These are phyloP conservation scores for Ascochyta koolunga DNA, from an alignment of 2,329 filamentous ascomycete genomes.

Conservation along the genomic window DNA sequence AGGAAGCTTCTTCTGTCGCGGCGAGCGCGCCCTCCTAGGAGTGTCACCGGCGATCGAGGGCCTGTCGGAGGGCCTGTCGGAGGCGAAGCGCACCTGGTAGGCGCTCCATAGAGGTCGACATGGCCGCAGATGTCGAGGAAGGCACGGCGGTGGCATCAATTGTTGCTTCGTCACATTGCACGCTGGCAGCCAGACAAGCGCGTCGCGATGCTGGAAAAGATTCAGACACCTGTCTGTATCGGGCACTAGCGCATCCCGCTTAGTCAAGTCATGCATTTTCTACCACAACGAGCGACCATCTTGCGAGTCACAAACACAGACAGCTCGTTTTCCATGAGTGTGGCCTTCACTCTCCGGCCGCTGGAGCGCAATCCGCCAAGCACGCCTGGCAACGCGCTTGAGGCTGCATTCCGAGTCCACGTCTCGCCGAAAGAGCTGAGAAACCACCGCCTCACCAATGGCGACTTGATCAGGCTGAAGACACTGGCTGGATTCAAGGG, in stretches of 20 bases:
- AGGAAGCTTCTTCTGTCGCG: neutral
- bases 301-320: constrained; percentile 1
- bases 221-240: constrained; percentile 19
- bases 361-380: constrained; percentile 54
- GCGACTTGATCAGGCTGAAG: constrained; percentile 63
- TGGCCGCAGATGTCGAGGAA: constrained; percentile 51
- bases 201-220: constrained; percentile 21
- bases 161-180: constrained; percentile 44
- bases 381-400: constrained; percentile 55
- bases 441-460: constrained; percentile 61
- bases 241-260: constrained; percentile 19
- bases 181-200: constrained; percentile 17
- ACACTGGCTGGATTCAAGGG: constrained; percentile 53
- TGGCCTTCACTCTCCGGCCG: constrained; percentile 61
- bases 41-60: constrained; percentile 18
- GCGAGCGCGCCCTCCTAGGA: constrained; percentile 4
- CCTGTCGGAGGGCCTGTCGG: constrained; percentile 25
- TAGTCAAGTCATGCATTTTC: constrained; percentile 24
- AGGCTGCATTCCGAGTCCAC: constrained; percentile 65
- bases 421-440: constrained; percentile 63
- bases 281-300: constrained; percentile 11
- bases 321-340: constrained; percentile 24
- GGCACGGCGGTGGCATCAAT: constrained; percentile 55
- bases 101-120: constrained; percentile 51
- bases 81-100: constrained; percentile 41